Evolutionary conservation across 805 yeast genomes (phyloP).

Genomic region (Hanseniaspora opuntiae): DNA sequence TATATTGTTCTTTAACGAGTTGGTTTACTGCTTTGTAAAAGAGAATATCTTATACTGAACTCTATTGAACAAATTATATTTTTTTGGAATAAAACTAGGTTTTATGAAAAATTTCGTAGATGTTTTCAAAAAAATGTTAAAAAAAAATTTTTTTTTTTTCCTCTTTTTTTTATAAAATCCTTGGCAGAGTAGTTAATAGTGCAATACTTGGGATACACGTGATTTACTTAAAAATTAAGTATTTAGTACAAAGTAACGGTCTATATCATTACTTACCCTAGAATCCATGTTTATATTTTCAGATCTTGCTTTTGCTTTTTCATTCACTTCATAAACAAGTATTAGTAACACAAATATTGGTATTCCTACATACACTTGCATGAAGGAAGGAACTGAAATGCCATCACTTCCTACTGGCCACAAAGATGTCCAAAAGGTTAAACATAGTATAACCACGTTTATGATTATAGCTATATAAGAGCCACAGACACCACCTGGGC

Average conservation of each 20-base stretch:
- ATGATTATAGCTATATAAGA: slow-evolving; percentile 41
- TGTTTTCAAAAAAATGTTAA: background rate
- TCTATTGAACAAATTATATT: no score
- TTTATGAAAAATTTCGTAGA: no score
- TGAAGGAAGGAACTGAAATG: slow-evolving; percentile 30
- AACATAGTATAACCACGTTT: slow-evolving; percentile 41
- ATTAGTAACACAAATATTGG: slow-evolving; percentile 34
- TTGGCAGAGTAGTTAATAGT: background rate
- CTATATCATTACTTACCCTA: background rate
- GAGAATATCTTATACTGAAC: no score
- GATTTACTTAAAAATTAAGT: background rate
- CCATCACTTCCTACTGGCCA: slow-evolving; percentile 37
- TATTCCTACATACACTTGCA: slow-evolving; percentile 39
- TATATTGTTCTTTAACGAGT: no score
- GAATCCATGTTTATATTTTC: no score
- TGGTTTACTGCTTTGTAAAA: no score
- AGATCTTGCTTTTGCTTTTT: background rate
- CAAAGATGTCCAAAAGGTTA: slow-evolving; percentile 62
- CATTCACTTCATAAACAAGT: slow-evolving; percentile 20
- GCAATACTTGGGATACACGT: background rate
- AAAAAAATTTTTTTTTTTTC: background rate
- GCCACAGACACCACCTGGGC: slow-evolving; percentile 49
- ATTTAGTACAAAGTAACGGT: background rate
- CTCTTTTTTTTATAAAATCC: background rate
- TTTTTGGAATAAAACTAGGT: no score